Evolutionary conservation across 1,139 yeast species (phyloP).

Genomic region (Yamadazyma triangularis): DNA sequence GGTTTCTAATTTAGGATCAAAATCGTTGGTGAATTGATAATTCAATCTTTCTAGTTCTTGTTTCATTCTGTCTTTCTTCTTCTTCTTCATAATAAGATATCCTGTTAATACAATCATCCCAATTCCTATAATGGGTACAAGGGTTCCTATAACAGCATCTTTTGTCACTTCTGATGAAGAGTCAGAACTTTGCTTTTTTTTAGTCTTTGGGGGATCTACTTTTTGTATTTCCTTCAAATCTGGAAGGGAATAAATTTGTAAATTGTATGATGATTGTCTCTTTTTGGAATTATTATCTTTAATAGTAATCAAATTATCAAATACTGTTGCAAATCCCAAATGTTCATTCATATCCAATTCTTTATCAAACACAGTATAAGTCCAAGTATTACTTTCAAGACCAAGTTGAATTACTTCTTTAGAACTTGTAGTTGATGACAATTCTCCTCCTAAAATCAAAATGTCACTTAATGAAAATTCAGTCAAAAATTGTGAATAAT

Average conservation of each 20-base stretch:
- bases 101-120: conserved; percentile 15
- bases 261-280: conserved; percentile 8
- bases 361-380: conserved; percentile 19
- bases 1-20: conserved; percentile 4
- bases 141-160: conserved; percentile 34
- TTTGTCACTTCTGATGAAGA: conserved; percentile 12
- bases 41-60: conserved; percentile 27
- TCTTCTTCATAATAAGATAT: conserved; percentile 17
- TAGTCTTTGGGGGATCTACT: conserved; percentile 11
- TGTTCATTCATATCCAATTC: conserved; percentile 23
- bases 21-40: conserved; percentile 28
- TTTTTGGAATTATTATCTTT: conserved; percentile 10
- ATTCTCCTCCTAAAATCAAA: conserved; percentile 37
- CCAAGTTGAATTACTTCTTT: conserved; percentile 20
- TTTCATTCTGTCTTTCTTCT: conserved; percentile 15
- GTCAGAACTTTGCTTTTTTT: conserved; percentile 3
- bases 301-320: conserved; percentile 33
- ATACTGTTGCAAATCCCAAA: conserved; percentile 42
- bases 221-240: conserved; percentile 12
- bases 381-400: conserved; percentile 27
- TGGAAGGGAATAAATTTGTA: conserved; percentile 12
- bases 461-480: conserved; percentile 23
- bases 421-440: conserved; percentile 7
- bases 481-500: conserved; percentile 14
- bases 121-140: conserved; percentile 27